Conservation (phyloP, 2,329 filamentous ascomycete genomes). For the Colletotrichum navitas region DNA sequence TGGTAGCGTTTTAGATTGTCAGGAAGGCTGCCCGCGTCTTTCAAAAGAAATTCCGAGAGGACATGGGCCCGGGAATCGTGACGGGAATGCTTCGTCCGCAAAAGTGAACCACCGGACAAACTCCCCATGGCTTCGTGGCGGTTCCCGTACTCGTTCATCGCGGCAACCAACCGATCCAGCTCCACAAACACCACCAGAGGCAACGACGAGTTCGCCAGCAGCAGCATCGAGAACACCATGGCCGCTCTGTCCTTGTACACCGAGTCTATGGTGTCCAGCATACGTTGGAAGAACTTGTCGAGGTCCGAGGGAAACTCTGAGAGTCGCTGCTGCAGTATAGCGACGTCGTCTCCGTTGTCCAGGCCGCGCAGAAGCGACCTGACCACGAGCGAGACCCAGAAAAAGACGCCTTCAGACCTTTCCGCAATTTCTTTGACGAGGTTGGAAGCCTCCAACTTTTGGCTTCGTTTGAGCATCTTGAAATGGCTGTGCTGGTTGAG, state of each 20-base stretch:
- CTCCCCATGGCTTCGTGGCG: no score
- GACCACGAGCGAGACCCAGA: constrained; percentile 49
- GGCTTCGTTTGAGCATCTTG: background rate
- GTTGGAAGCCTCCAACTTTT: constrained; percentile 18
- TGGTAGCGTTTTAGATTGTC: no score
- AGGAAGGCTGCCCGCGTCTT: no score
- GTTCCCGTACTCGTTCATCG: no score
- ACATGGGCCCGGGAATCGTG: no score
- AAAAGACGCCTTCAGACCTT: constrained; percentile 50
- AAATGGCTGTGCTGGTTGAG: background rate
- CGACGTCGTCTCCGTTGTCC: constrained; percentile 20
- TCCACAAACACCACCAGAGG: background rate
- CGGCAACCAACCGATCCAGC: no score
- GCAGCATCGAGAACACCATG: background rate
- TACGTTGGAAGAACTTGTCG: constrained; percentile 36
- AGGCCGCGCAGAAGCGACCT: constrained; percentile 42
- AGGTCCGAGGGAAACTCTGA: constrained; percentile 40
- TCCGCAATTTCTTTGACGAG: constrained; percentile 43
- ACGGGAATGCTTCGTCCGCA: no score
- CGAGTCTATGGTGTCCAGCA: constrained; percentile 34
- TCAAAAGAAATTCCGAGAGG: no score
- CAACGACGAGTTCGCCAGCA: constrained; percentile 17
- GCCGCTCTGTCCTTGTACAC: background rate
- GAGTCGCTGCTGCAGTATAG: constrained; percentile 23
- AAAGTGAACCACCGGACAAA: no score